A percentile compares a stretch with the other conserved stretches of the same genome.
phyloP scores from a whole-genome alignment of 2,329 filamentous ascomycete genomes.

The Blumeriella jaapii region DNA sequence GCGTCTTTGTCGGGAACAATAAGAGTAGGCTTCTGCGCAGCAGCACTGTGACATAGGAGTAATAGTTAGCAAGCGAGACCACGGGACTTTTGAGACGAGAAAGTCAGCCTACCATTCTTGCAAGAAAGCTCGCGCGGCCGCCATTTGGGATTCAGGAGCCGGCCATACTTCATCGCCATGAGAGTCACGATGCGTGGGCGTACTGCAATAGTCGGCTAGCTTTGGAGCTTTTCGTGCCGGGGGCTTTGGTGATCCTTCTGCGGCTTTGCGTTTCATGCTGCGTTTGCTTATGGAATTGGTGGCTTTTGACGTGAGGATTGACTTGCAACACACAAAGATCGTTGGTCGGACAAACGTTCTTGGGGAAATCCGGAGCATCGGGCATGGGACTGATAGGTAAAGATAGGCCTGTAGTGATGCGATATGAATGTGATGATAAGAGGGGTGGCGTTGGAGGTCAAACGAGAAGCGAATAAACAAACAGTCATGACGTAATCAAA shows the following conservation, averaged over 20 bases:
- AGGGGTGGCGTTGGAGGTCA: too few species aligned
- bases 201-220: conserved; percentile 20
- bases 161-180: conserved; percentile 41
- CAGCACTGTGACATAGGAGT: conserved; percentile 33
- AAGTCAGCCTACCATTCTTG: conserved; percentile 43
- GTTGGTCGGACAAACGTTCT: too few species aligned
- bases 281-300: neutral
- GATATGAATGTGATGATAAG: too few species aligned
- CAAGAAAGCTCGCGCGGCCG: conserved; percentile 43
- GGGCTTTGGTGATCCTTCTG: conserved; percentile 1
- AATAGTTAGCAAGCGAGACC: neutral
- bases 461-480: too few species aligned
- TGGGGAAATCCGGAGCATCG: too few species aligned
- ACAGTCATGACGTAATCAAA: too few species aligned
- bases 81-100: neutral
- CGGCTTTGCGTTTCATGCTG: conserved; percentile 6
- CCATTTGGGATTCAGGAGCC: conserved; percentile 43
- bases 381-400: too few species aligned
- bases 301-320: neutral
- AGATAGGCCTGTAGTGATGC: too few species aligned
- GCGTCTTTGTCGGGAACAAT: conserved; percentile 61
- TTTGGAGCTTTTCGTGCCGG: conserved; percentile 7
- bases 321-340: too few species aligned
- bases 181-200: conserved; percentile 6
- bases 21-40: conserved; percentile 38